phyloP scores from a whole-genome alignment of 73 alveolate genomes.

The Effrenium voratum region DNA sequence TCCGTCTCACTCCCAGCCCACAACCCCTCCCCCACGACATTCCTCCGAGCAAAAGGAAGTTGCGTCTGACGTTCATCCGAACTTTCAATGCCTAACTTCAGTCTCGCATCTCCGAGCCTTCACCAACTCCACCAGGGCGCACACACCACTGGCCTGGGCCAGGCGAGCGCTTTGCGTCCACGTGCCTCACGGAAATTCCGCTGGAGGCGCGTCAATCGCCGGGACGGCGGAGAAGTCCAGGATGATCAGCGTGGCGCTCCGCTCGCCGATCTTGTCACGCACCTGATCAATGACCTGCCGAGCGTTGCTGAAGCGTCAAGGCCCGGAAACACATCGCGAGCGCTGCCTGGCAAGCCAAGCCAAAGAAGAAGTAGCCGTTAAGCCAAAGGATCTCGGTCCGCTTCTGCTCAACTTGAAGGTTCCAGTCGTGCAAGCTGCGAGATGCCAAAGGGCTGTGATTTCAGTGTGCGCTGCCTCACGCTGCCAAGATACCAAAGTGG shows the following conservation, averaged over 20 bases:
- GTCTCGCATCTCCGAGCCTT: too few species aligned
- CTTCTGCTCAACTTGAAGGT: too few species aligned
- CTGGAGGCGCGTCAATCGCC: conserved; percentile 65
- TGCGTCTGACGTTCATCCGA: too few species aligned
- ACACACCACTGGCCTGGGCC: conserved; percentile 84
- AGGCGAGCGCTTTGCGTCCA: neutral
- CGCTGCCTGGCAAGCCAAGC: conserved; percentile 83
- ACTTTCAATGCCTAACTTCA: too few species aligned
- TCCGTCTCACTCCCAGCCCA: too few species aligned
- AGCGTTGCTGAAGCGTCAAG: neutral
- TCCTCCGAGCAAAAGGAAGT: too few species aligned
- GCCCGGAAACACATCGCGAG: neutral
- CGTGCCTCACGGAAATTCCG: neutral
- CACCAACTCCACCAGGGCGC: conserved; percentile 78
- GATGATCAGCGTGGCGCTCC: conserved; percentile 42
- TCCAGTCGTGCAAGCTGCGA: too few species aligned
- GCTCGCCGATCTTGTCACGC: conserved; percentile 13
- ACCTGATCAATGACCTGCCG: conserved; percentile 71
- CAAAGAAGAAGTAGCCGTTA: conserved; percentile 86
- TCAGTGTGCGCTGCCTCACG: too few species aligned
- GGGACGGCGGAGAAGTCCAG: conserved; percentile 74
- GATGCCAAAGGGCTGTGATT: too few species aligned
- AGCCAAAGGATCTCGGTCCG: conserved; percentile 64
- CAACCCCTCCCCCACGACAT: too few species aligned
- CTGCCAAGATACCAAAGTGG: conserved; percentile 42